phyloP scores from a whole-genome alignment of 148 eudicot genomes.

The Rhododendron ovatum region DNA sequence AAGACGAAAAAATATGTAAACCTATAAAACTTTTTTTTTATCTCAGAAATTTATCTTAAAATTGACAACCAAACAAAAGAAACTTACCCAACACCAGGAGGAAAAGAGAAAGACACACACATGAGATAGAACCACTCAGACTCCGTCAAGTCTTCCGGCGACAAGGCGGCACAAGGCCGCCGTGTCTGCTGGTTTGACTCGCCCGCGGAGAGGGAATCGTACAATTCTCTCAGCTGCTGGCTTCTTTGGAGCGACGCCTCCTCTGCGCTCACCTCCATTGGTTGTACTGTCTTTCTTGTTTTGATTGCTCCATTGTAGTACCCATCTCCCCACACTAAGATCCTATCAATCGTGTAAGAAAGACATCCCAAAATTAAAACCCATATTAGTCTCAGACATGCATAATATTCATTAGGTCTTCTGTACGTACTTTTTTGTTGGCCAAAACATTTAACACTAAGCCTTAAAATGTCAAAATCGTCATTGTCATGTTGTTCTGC shows the following conservation, averaged over 20 bases:
- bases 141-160: slow-evolving; percentile 93
- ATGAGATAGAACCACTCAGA: slow-evolving; percentile 92
- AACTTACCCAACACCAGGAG: slow-evolving; percentile 76
- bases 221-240: slow-evolving; percentile 73
- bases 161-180: slow-evolving; percentile 68
- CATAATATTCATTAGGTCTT: not conserved
- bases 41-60: too few relatives aligned
- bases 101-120: slow-evolving; percentile 89
- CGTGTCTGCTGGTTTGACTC: slow-evolving; percentile 42
- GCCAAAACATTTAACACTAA: not conserved
- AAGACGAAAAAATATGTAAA: too few relatives aligned
- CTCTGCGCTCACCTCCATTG: slow-evolving; percentile 56
- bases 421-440: not conserved
- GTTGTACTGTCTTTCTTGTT: slow-evolving; percentile 74
- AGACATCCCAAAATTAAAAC: not conserved
- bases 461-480: not conserved
- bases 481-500: not conserved
- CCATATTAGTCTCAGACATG: not conserved
- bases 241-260: slow-evolving; percentile 75
- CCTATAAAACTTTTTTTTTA: too few relatives aligned
- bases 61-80: not conserved
- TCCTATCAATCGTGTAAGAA: slow-evolving; percentile 23
- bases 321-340: slow-evolving; percentile 75
- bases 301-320: slow-evolving; percentile 92
- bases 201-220: slow-evolving; percentile 68